These are phyloP conservation scores for Xanthoconium separans DNA, from an alignment of 1,284 basidiomycete species.

Conservation along the genomic window DNA sequence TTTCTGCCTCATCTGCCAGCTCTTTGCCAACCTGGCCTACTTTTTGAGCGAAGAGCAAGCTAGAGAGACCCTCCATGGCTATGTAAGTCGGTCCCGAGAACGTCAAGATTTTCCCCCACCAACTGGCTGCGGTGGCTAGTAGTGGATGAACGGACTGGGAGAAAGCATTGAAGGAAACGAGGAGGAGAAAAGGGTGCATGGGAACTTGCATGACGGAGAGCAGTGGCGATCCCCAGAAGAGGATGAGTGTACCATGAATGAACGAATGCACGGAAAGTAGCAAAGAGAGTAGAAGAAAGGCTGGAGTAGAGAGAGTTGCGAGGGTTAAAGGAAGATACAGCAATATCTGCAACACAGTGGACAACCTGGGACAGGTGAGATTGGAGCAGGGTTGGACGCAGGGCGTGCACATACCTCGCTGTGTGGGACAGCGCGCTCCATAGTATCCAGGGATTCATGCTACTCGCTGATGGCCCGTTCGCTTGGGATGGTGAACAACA, in stretches of 20 bases:
- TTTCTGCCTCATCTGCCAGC: constrained; percentile 67
- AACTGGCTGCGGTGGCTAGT: constrained; percentile 53
- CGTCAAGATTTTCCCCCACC: constrained; percentile 73
- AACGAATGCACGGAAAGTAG: constrained; percentile 73
- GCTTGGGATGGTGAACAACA: not conserved
- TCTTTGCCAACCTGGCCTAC: constrained; percentile 72
- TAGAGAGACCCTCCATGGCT: constrained; percentile 80
- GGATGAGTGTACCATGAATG: constrained; percentile 70
- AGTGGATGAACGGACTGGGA: constrained; percentile 60
- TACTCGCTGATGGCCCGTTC: constrained; percentile 1
- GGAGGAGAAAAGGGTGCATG: constrained; percentile 76
- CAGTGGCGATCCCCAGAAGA: constrained; percentile 63
- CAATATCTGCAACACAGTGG: constrained; percentile 76
- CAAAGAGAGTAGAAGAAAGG: constrained; percentile 79
- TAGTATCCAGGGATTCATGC: constrained; percentile 56
- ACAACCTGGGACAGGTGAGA: constrained; percentile 46
- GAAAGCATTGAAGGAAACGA: constrained; percentile 79
- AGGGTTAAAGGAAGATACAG: constrained; percentile 81
- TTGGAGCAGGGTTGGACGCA: not conserved
- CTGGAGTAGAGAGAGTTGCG: constrained; percentile 74
- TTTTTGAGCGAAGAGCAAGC: constrained; percentile 77
- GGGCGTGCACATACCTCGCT: constrained; percentile 48
- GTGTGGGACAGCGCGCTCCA: constrained; percentile 66
- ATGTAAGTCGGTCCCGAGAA: constrained; percentile 78
- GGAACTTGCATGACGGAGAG: constrained; percentile 76